Conservation (phyloP, 768 basidiomycete genomes). For the Termitomyces eurrhizus region DNA sequence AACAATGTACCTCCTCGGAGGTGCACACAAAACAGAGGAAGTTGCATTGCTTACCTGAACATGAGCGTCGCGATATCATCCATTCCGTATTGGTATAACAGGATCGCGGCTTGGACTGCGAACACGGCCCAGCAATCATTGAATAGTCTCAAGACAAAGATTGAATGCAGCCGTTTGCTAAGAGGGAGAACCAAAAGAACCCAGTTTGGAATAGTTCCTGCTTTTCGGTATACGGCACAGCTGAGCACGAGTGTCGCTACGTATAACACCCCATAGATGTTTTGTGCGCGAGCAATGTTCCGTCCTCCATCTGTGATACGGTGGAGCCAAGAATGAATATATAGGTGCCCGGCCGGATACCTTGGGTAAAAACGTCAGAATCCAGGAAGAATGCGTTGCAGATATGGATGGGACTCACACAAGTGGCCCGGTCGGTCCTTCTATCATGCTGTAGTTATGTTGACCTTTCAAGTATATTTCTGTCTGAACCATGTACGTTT, state of each 20-base stretch:
- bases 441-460: slow-evolving; percentile 74
- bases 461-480: slow-evolving; percentile 77
- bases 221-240: slow-evolving; percentile 63
- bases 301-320: slow-evolving; percentile 55
- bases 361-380: slow-evolving; percentile 35
- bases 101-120: slow-evolving; percentile 59
- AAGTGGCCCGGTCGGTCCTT: slow-evolving; percentile 88
- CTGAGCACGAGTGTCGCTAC: slow-evolving; percentile 58
- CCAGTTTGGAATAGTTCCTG: slow-evolving; percentile 68
- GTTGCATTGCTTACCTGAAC: slow-evolving; percentile 57
- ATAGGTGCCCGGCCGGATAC: slow-evolving; percentile 92
- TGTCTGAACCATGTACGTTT: slow-evolving; percentile 91
- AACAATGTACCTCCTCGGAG: background rate
- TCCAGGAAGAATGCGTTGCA: background rate
- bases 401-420: slow-evolving; percentile 53
- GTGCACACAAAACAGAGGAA: background rate
- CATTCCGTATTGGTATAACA: slow-evolving; percentile 55
- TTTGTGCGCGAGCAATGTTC: slow-evolving; percentile 64
- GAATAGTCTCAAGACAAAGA: slow-evolving; percentile 88
- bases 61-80: slow-evolving; percentile 64
- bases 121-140: slow-evolving; percentile 90
- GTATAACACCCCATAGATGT: slow-evolving; percentile 77
- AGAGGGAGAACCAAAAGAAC: slow-evolving; percentile 66
- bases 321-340: slow-evolving; percentile 73
- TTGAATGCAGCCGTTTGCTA: slow-evolving; percentile 93